Conservation (phyloP, 495 filamentous ascomycete genomes). For the Hypoxylon intermedium region DNA sequence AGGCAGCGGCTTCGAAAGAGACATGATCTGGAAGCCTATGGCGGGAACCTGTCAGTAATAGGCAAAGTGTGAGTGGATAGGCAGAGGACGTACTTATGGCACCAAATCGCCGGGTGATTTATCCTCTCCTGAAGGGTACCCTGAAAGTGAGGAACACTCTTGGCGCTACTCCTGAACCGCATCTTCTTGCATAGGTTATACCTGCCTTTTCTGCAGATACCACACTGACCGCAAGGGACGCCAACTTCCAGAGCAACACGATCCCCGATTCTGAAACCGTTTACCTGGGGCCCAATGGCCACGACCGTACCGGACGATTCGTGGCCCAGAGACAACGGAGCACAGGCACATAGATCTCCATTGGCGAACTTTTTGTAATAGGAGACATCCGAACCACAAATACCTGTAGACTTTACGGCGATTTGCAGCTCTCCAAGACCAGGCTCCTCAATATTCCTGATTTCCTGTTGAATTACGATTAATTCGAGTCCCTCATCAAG, state of each 20-base stretch:
- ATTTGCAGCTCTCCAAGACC: slow-evolving; percentile 71
- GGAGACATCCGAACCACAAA: slow-evolving; percentile 85
- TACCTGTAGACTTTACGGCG: slow-evolving; percentile 74
- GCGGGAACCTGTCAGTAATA: slow-evolving; percentile 40
- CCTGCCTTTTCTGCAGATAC: slow-evolving; percentile 73
- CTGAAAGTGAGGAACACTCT: slow-evolving; percentile 82
- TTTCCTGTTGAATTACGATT: slow-evolving; percentile 48
- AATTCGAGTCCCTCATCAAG: not conserved
- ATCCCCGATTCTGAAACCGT: slow-evolving; percentile 68
- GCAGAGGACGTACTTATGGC: slow-evolving; percentile 63
- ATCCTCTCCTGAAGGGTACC: slow-evolving; percentile 90
- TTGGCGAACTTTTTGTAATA: slow-evolving; percentile 88
- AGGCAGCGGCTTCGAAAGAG: slow-evolving; percentile 76
- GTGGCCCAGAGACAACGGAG: slow-evolving; percentile 78
- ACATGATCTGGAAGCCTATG: slow-evolving; percentile 72
- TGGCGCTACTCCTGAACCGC: slow-evolving; percentile 84
- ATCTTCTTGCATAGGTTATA: slow-evolving; percentile 90
- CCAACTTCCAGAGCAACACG: slow-evolving; percentile 90
- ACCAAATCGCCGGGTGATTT: slow-evolving; percentile 84
- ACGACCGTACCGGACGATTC: slow-evolving; percentile 77
- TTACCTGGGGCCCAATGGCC: slow-evolving; percentile 64
- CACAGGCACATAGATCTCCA: slow-evolving; percentile 77
- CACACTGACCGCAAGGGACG: slow-evolving; percentile 77
- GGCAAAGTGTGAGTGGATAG: not conserved
- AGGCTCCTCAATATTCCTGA: slow-evolving; percentile 55